Evolutionary conservation across 495 filamentous ascomycete species (phyloP), one percentile per base, ranked within the genome.

Genomic region (Parathielavia hyrcaniae): DNA sequence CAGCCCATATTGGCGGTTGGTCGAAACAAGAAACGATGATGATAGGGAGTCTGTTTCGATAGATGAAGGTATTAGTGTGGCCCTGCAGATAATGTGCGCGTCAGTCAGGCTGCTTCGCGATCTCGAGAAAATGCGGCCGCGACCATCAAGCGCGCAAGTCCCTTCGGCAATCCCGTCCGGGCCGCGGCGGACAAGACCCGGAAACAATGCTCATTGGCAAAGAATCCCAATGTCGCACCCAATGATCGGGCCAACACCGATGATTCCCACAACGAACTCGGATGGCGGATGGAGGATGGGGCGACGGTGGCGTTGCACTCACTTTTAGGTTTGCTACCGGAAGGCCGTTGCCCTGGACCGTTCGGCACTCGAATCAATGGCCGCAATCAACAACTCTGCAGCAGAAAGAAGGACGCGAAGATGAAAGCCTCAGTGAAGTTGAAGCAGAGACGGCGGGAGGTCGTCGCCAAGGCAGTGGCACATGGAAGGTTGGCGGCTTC

Each of bases 1-100:
- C 93, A 98, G 86, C 93, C 93, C 93, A 98, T 98, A 64, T 82
- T 90, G 88, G 69, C 81, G 71, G 52, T 53, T 64, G 57, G 57
- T 61, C 32, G 59, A 56, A 34, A 50, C 57, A 9, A 44, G 52
- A 53, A 47, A 57, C 44, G 58, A 62, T 57, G 54, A 60, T 7
- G 58, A 57, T 39, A 51, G 57, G 50, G 41, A 40, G 56, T 53
- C 36, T 65, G 39, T 35, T 59, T 66, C 47, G 23, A 39, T 14
- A 17, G 35, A 58, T 7, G 55, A 61, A 57, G 56, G 58, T 47
- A 57, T 58, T 64, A 62, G 45, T 46, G 11, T 16, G 16, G 23
- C 22, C 53, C 52, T 59, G 30, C 22, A 48, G 57, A 56, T 53
- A 23, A 35, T 4, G 16, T n/a, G 16, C 10, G 45, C 30, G 55